Conservation (phyloP, 805 yeast genomes). For the Saturnispora sanitii region DNA sequence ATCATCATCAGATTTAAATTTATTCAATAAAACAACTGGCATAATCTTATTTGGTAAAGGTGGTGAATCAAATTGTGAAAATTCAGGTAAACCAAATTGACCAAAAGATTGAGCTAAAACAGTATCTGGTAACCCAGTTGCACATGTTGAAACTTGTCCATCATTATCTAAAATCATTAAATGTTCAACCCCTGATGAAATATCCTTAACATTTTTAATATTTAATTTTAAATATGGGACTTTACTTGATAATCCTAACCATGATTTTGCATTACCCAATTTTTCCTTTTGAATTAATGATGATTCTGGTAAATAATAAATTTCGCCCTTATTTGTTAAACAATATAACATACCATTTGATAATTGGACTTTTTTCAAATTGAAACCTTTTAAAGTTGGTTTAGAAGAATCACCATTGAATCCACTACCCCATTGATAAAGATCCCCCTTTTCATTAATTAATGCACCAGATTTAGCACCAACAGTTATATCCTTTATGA, state of each 20-base stretch:
- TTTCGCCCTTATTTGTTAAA: slow-evolving; percentile 38
- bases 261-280: slow-evolving; percentile 8
- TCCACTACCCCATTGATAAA: slow-evolving; percentile 61
- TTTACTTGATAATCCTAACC: slow-evolving; percentile 12
- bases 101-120: slow-evolving; percentile 47
- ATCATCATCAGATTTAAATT: slow-evolving; percentile 25
- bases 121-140: slow-evolving; percentile 38
- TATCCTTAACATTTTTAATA: slow-evolving; percentile 25
- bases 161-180: slow-evolving; percentile 48
- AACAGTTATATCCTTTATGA: slow-evolving; percentile 47
- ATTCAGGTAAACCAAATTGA: slow-evolving; percentile 74
- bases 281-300: slow-evolving; percentile 16
- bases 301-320: slow-evolving; percentile 28
- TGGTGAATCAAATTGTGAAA: slow-evolving; percentile 52
- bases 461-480: slow-evolving; percentile 23
- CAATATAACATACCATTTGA: slow-evolving; percentile 49
- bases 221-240: slow-evolving; percentile 14
- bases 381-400: slow-evolving; percentile 37
- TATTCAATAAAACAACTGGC: slow-evolving; percentile 51
- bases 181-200: slow-evolving; percentile 57
- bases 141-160: slow-evolving; percentile 53
- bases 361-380: slow-evolving; percentile 33
- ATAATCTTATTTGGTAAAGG: slow-evolving; percentile 40
- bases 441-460: slow-evolving; percentile 23
- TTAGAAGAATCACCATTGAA: slow-evolving; percentile 20